A percentile compares a stretch with the other conserved stretches of the same genome.
These are phyloP conservation scores for Blastobotrys terrestris DNA, from an alignment of 805 yeast species.

Conservation along the genomic window DNA sequence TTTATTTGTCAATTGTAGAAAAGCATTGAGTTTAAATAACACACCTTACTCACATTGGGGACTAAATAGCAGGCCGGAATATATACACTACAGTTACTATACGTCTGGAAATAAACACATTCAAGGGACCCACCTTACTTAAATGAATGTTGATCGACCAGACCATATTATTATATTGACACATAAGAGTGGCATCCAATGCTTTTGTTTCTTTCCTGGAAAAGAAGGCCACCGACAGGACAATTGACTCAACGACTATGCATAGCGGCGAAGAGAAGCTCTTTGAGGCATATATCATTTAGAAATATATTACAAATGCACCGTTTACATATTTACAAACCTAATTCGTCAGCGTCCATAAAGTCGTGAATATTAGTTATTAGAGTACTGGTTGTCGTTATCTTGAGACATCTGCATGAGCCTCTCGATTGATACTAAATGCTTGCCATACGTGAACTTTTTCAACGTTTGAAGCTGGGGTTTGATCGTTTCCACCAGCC, in stretches of 20 bases:
- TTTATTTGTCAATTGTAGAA: too few species aligned
- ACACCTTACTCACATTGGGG: too few species aligned
- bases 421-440: conserved; percentile 75
- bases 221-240: background rate
- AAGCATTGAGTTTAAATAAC: too few species aligned
- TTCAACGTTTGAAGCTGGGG: conserved; percentile 73
- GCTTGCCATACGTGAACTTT: conserved; percentile 69
- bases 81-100: too few species aligned
- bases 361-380: background rate
- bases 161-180: too few species aligned
- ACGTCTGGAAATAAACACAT: background rate
- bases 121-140: conserved; percentile 6
- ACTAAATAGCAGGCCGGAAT: too few species aligned
- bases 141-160: too few species aligned
- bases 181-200: too few species aligned
- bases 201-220: background rate
- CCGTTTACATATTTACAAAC: background rate
- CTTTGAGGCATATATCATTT: background rate
- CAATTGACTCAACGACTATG: too few species aligned
- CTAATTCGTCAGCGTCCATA: background rate
- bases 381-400: background rate
- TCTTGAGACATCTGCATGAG: conserved; percentile 29
- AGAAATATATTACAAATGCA: background rate
- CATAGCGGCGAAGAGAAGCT: too few species aligned
- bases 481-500: conserved; percentile 67